Conservation (phyloP, 1,284 basidiomycete genomes). For the Ustanciosporium gigantosporum region DNA sequence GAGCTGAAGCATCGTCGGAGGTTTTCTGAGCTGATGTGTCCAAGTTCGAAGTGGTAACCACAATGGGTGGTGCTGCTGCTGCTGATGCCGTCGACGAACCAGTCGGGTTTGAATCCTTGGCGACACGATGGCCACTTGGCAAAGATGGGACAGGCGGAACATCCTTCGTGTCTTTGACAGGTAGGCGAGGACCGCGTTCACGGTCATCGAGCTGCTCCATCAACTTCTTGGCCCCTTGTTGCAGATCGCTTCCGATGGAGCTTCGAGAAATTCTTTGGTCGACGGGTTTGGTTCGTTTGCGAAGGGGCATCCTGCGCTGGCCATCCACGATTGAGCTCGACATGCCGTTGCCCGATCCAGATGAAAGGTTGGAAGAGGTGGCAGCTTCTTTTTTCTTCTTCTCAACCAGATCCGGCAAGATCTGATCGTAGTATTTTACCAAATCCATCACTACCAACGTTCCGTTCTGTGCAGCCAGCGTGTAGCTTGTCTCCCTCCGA, state of each 20-base stretch:
- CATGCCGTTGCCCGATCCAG: not conserved
- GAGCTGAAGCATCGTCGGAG: slow-evolving; percentile 16
- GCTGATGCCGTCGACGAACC: no score
- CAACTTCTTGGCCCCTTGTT: slow-evolving; percentile 28
- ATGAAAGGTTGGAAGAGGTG: slow-evolving; percentile 37
- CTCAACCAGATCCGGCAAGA: slow-evolving; percentile 78
- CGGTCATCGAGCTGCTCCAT: slow-evolving; percentile 37
- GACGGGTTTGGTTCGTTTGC: slow-evolving; percentile 83
- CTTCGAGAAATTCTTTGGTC: slow-evolving; percentile 68
- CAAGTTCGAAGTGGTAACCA: not conserved
- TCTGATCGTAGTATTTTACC: slow-evolving; percentile 72
- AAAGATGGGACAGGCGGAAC: not conserved
- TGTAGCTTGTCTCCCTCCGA: slow-evolving; percentile 80
- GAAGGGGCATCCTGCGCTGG: slow-evolving; percentile 70
- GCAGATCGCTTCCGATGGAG: slow-evolving; percentile 28
- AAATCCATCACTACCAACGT: slow-evolving; percentile 78
- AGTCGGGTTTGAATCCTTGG: no score
- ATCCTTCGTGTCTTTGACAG: not conserved
- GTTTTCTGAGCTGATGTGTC: slow-evolving; percentile 1
- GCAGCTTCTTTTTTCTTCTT: slow-evolving; percentile 75
- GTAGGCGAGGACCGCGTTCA: slow-evolving; percentile 2
- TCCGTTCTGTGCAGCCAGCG: slow-evolving; percentile 72
- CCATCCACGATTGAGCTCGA: not conserved
- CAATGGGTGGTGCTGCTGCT: slow-evolving; percentile 32
- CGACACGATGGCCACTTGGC: no score